phyloP scores from a whole-genome alignment of 768 basidiomycete species.

The Tylopilus cervinicoccineus region DNA sequence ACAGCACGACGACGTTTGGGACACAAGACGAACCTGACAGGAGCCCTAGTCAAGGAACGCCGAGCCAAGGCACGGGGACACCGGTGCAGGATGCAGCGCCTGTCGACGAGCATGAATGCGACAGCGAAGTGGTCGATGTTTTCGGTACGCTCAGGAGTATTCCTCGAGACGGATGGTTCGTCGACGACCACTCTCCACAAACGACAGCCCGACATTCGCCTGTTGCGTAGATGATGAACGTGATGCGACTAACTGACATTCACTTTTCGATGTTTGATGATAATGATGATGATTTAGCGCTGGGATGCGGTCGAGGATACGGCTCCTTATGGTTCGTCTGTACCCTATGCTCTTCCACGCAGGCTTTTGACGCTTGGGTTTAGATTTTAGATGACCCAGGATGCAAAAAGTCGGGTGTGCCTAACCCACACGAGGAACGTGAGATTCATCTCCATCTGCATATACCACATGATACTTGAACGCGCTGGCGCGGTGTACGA shows the following conservation, averaged over 20 bases:
- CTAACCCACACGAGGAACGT: neutral
- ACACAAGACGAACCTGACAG: slow-evolving; percentile 23
- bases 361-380: neutral
- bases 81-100: neutral
- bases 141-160: slow-evolving; percentile 5
- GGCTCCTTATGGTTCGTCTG: slow-evolving; percentile 13
- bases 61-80: slow-evolving; percentile 2
- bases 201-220: neutral
- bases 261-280: neutral
- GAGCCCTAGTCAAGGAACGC: neutral
- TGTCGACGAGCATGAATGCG: slow-evolving; percentile 1
- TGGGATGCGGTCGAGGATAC: neutral
- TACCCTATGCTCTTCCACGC: neutral
- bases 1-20: slow-evolving; percentile 32
- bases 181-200: neutral
- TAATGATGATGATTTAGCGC: slow-evolving; percentile 5
- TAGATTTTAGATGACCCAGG: slow-evolving; percentile 7
- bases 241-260: neutral
- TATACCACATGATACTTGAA: slow-evolving; percentile 4
- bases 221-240: neutral
- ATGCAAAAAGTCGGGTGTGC: neutral
- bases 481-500: slow-evolving; percentile 24
- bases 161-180: slow-evolving; percentile 12
- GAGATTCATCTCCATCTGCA: neutral
- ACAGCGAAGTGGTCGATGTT: slow-evolving; percentile 3